phyloP scores from a whole-genome alignment of 1,284 basidiomycete species.

The Porogramme epimiltina region DNA sequence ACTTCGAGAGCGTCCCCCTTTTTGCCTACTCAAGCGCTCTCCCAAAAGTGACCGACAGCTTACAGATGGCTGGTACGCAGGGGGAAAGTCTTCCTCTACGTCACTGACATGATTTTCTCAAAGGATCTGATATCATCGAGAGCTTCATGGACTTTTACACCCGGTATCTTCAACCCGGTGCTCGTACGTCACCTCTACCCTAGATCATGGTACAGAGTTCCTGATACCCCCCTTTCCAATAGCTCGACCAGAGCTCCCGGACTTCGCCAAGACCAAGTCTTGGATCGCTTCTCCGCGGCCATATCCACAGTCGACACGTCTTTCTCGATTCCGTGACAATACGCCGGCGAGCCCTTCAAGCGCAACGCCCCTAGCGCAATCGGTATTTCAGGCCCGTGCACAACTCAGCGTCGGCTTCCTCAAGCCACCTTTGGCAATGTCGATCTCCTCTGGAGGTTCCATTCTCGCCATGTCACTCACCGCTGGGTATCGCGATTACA shows the following conservation, averaged over 20 bases:
- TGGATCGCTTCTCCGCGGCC: too few relatives aligned
- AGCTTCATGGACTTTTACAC: constrained; percentile 13
- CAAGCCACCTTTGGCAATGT: constrained; percentile 20
- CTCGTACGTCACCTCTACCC: constrained; percentile 36
- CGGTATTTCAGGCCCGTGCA: constrained; percentile 40
- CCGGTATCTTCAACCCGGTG: constrained; percentile 28
- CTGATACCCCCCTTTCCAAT: too few relatives aligned
- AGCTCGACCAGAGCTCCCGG: too few relatives aligned
- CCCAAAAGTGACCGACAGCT: constrained; percentile 25
- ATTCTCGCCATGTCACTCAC: constrained; percentile 35
- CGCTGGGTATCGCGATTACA: constrained; percentile 18
- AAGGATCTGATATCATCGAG: background rate
- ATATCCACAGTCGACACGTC: too few relatives aligned
- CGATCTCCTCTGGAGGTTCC: constrained; percentile 27
- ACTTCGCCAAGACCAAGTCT: too few relatives aligned
- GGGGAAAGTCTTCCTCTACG: background rate
- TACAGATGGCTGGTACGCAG: constrained; percentile 6
- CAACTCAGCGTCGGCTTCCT: constrained; percentile 32
- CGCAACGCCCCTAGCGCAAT: constrained; percentile 27
- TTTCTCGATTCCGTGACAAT: constrained; percentile 1
- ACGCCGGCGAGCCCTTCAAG: constrained; percentile 18
- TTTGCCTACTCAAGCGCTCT: constrained; percentile 34
- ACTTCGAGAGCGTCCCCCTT: constrained; percentile 30
- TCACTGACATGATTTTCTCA: background rate
- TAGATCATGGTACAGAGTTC: too few relatives aligned